A percentile compares a stretch with the other conserved stretches of the same genome.
These are phyloP conservation scores for Dalbergia cultrata DNA, from an alignment of 306 rosid genomes.

Conservation along the genomic window DNA sequence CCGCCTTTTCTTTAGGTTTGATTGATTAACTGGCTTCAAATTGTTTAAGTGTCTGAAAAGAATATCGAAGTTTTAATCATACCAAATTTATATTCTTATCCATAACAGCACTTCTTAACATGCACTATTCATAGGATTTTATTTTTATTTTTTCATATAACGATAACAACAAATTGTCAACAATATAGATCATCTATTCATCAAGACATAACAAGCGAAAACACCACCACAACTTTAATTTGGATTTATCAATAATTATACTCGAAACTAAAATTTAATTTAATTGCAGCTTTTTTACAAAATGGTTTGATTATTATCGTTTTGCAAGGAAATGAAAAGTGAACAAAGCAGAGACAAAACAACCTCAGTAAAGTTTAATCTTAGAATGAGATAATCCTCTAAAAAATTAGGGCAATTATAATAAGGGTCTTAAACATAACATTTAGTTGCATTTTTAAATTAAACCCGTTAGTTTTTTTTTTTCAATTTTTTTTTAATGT, in stretches of 20 bases:
- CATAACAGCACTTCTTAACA: background rate
- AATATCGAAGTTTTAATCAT: background rate
- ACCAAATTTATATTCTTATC: background rate
- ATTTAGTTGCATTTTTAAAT: too few relatives aligned
- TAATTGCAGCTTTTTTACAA: background rate
- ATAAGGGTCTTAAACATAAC: background rate
- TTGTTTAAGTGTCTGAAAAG: constrained; percentile 13
- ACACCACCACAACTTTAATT: background rate
- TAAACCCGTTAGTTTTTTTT: too few relatives aligned
- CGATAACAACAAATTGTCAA: background rate
- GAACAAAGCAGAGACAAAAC: background rate
- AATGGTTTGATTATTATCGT: background rate
- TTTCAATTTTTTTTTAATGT: too few relatives aligned
- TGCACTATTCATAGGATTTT: background rate
- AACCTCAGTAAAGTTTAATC: background rate
- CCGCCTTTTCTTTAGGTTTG: background rate
- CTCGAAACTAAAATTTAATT: background rate
- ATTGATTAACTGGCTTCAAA: background rate
- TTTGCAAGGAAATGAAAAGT: background rate
- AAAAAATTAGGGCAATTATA: too few relatives aligned
- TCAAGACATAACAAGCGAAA: background rate
- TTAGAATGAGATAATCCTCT: background rate
- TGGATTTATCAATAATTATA: constrained; percentile 8
- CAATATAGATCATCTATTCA: background rate
- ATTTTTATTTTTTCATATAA: background rate